Percentiles rank a stretch among this genome's conserved stretches.
Evolutionary conservation across 2,329 filamentous ascomycete species (phyloP).

Genomic region (Didymella lethalis): DNA sequence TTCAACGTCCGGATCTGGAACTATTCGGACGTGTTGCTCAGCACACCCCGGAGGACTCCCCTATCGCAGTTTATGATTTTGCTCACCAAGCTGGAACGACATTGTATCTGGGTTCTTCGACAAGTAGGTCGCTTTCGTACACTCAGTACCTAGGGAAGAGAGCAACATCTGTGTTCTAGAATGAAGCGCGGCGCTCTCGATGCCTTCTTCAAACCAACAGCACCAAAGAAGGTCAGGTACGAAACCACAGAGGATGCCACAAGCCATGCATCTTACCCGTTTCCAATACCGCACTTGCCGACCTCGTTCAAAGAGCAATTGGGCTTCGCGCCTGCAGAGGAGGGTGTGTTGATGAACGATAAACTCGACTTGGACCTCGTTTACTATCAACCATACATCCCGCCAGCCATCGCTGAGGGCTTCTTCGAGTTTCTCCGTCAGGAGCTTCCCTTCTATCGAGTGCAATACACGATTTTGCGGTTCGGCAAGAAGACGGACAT

Average conservation of each 20-base stretch:
- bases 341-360: constrained; percentile 67
- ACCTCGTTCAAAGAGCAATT: constrained; percentile 53
- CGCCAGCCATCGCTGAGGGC: constrained; percentile 61
- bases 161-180: neutral
- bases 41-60: neutral
- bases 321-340: constrained; percentile 58
- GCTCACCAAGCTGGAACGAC: neutral
- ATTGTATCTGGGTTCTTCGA: neutral
- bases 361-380: constrained; percentile 75
- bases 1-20: neutral
- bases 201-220: constrained; percentile 68
- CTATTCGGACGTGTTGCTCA: neutral
- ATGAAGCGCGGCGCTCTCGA: constrained; percentile 70
- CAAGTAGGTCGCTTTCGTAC: neutral
- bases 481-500: constrained; percentile 69
- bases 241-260: constrained; percentile 42
- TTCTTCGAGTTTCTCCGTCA: constrained; percentile 75
- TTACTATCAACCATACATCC: constrained; percentile 78
- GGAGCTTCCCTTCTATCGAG: constrained; percentile 78
- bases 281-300: constrained; percentile 60
- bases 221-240: constrained; percentile 52
- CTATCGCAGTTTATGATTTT: no score
- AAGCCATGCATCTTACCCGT: constrained; percentile 62
- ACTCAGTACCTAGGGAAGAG: neutral
- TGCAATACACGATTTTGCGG: constrained; percentile 75